Conservation (phyloP, 495 filamentous ascomycete species). For the Hyaloscypha hepaticicola region DNA sequence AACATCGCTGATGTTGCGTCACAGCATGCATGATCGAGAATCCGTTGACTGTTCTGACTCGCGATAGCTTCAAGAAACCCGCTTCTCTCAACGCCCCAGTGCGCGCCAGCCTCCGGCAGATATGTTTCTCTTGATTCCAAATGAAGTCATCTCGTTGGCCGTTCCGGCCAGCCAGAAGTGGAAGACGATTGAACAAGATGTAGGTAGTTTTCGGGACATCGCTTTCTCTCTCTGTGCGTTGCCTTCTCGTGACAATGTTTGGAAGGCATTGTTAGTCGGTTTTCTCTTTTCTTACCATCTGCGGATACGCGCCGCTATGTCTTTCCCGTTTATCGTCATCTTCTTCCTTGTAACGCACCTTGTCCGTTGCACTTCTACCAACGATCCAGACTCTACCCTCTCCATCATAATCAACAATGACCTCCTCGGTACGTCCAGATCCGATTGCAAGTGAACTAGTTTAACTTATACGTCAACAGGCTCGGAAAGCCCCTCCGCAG, state of each 20-base stretch:
- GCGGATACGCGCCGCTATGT: constrained; percentile 15
- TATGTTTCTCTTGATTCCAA: not conserved
- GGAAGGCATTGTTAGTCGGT: not conserved
- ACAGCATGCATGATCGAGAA: not conserved
- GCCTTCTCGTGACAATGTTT: not conserved
- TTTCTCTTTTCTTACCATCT: not conserved
- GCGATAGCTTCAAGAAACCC: not conserved
- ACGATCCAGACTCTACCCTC: constrained; percentile 20
- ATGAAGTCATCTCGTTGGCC: not conserved
- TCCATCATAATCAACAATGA: constrained; percentile 29
- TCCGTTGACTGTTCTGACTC: not conserved
- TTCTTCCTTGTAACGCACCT: constrained; percentile 12
- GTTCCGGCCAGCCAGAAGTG: constrained; percentile 13
- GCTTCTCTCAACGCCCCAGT: not conserved
- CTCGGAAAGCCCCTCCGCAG: constrained; percentile 35
- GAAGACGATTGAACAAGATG: constrained; percentile 10
- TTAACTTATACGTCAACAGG: constrained; percentile 29
- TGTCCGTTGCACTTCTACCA: constrained; percentile 16
- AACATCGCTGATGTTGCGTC: not conserved
- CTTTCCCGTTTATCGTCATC: constrained; percentile 5
- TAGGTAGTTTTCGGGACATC: constrained; percentile 13
- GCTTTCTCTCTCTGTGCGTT: not conserved
- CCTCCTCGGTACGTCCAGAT: constrained; percentile 19
- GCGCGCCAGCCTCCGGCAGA: constrained; percentile 3
- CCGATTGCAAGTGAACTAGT: not conserved